Conservation (phyloP, 495 filamentous ascomycete species). For the Aspergillus bertholletiae region DNA sequence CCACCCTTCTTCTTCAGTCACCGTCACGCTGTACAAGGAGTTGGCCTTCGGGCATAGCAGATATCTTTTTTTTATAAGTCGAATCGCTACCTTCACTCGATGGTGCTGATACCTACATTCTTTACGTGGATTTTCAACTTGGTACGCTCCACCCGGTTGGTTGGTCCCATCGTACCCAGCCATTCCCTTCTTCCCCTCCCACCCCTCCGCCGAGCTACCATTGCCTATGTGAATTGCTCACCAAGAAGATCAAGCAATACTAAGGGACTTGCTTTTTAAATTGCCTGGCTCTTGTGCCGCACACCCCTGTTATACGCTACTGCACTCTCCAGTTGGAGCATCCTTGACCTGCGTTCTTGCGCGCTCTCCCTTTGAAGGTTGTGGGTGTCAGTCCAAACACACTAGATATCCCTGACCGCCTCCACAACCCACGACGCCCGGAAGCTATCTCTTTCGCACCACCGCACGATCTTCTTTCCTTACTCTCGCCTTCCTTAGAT, state of each 20-base stretch:
- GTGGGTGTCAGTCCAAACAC: slow-evolving; percentile 14
- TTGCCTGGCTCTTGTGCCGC: neutral
- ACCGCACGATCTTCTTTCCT: slow-evolving; percentile 2
- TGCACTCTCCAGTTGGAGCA: neutral
- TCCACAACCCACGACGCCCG: slow-evolving; percentile 11
- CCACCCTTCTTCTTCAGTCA: neutral
- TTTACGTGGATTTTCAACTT: neutral
- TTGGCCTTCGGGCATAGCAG: neutral
- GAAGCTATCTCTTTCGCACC: slow-evolving; percentile 6
- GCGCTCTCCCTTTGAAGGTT: slow-evolving; percentile 2
- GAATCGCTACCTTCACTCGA: neutral
- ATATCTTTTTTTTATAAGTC: neutral
- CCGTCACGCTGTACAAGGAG: neutral
- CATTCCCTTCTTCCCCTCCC: neutral
- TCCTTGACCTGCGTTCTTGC: neutral
- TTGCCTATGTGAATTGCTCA: neutral
- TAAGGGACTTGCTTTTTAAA: neutral
- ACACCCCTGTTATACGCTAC: neutral
- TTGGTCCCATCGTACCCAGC: neutral
- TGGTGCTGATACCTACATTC: neutral
- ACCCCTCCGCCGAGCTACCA: neutral
- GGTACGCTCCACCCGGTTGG: neutral
- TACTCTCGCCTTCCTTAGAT: neutral
- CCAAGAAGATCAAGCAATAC: neutral
- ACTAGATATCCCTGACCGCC: slow-evolving; percentile 20